Evolutionary conservation across 805 yeast species (phyloP), one percentile per base, ranked within the genome.

Genomic region (Wickerhamomyces strasburgensis): DNA sequence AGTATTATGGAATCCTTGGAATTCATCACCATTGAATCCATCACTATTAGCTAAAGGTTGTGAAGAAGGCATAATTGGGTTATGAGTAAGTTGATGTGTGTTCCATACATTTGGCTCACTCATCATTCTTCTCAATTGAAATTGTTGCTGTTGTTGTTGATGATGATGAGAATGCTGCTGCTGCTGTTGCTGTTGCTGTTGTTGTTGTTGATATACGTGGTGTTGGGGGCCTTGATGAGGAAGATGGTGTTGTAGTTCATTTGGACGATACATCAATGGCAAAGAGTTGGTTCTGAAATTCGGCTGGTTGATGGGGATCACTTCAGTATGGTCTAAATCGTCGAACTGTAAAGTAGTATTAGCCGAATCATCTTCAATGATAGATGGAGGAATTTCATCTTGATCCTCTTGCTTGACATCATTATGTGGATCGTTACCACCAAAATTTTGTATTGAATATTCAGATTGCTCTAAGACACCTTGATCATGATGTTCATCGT

Each of bases 21-120:
- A 43, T 29, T 43, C 48, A 31, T 48, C 52, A n/a, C 43, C 34
- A 38, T 46, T 43, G 41, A 40, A 46, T 4, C 44, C 46, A 27
- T 46, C 48, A 8, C 37, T 40, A n/a, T 34, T 15, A n/a, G 30
- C 14, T 16, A 17, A 16, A 14, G 17, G 14, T 19, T 26, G 35
- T 18, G 25, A 21, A 26, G 33, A 18, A 9, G 29, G 25, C n/a
- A 33, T 28, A 3, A 23, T 19, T 19, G 25, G 24, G 7, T 29
- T 27, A 26, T 41, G 43, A 8, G 39, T 50, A 19, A 34, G 43
- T 18, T 40, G 44, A 17, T 34, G 39, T 7, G 26, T 38, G 11
- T 15, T 44, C 30, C 37, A 31, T 25, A 18, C 23, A 26, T 15
- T 26, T 17, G 45, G 46, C 32, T 41, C 47, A 29, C 44, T 39